These are phyloP conservation scores for Aspergillus fumigatus DNA, from an alignment of 2,329 filamentous ascomycete genomes.

Conservation along the genomic window DNA sequence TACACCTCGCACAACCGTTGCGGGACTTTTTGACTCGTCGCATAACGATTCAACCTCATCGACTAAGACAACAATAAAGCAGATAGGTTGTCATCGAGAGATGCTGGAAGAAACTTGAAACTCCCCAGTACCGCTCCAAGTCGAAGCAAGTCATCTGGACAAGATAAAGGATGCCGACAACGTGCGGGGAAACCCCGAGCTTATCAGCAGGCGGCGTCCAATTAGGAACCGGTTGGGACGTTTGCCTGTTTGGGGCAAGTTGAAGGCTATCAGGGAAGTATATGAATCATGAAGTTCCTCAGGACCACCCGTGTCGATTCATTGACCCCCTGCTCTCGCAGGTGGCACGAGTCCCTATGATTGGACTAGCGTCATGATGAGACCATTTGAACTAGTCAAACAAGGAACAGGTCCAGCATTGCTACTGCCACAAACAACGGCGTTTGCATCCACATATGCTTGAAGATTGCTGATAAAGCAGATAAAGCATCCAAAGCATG, in stretches of 20 bases:
- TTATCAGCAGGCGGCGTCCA: conserved; percentile 1
- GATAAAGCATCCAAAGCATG: neutral
- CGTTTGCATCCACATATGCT: neutral
- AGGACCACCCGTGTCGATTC: neutral
- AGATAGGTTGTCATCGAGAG: neutral
- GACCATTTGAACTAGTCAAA: neutral
- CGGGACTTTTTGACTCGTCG: conserved; percentile 39
- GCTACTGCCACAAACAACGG: neutral
- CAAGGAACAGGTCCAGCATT: neutral
- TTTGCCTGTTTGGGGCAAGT: conserved; percentile 6
- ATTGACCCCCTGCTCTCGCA: neutral
- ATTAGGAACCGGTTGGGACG: conserved; percentile 1
- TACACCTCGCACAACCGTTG: conserved; percentile 40
- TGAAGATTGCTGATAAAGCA: neutral
- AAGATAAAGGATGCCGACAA: neutral
- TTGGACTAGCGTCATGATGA: neutral
- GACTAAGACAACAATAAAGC: conserved; percentile 34
- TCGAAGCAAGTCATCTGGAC: neutral
- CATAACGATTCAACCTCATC: conserved; percentile 41
- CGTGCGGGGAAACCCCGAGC: neutral
- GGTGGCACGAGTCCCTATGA: neutral
- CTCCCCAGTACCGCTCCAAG: neutral
- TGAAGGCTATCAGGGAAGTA: neutral
- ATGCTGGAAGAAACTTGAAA: neutral
- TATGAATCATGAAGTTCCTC: neutral